Percentiles rank a stretch among this genome's conserved stretches.
Evolutionary conservation across 345 rosid species (phyloP).

Genomic region (Hevea brasiliensis): DNA sequence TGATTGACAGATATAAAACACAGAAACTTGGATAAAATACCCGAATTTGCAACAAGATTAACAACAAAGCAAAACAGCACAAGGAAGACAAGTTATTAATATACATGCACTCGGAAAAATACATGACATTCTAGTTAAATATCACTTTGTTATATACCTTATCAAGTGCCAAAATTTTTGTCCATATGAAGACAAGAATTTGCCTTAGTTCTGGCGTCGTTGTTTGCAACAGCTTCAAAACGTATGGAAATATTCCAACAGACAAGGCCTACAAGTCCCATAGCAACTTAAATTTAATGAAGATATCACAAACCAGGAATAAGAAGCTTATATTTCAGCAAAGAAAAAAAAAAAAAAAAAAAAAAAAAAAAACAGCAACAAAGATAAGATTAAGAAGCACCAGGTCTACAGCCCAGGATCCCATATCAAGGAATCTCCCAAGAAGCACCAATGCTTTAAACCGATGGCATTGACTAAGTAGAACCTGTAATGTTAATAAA

Average conservation of each 20-base stretch:
- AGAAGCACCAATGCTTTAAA: slow-evolving; percentile 96
- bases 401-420: slow-evolving; percentile 99
- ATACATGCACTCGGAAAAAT: not conserved
- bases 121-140: not conserved
- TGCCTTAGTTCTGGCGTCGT: slow-evolving; percentile 92
- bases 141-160: slow-evolving; percentile 50
- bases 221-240: slow-evolving; percentile 91
- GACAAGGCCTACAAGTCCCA: slow-evolving; percentile 77
- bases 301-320: slow-evolving; percentile 3
- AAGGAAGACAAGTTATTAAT: not conserved
- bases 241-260: slow-evolving; percentile 98
- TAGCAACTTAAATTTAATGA: slow-evolving; percentile 21
- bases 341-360: not conserved
- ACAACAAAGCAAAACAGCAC: not conserved
- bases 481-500: slow-evolving; percentile 53
- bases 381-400: slow-evolving; percentile 39
- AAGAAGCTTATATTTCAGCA: not conserved
- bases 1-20: not conserved
- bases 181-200: slow-evolving; percentile 98
- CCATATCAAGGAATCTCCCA: slow-evolving; percentile 99
- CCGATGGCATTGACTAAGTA: slow-evolving; percentile 98
- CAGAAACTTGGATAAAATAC: not conserved
- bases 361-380: slow-evolving; percentile 2
- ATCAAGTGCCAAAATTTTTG: slow-evolving; percentile 97
- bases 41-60: not conserved